These are phyloP conservation scores for Acacia concinna DNA, from an alignment of 331 rosid genomes.

Conservation along the genomic window DNA sequence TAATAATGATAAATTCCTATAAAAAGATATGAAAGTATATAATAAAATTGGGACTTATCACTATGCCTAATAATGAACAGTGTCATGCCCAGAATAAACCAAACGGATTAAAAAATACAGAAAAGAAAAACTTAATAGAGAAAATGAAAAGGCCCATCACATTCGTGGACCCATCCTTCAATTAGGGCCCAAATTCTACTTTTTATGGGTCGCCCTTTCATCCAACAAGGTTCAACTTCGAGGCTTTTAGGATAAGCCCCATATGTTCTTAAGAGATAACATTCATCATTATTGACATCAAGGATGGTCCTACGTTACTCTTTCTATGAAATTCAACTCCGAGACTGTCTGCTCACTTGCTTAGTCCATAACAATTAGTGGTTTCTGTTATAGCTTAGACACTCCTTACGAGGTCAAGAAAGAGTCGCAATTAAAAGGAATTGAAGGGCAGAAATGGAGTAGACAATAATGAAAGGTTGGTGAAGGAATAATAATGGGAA, in stretches of 20 bases:
- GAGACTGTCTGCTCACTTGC: background rate
- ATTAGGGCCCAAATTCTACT: background rate
- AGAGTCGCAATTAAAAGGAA: background rate
- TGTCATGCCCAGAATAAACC: background rate
- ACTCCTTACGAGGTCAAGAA: background rate
- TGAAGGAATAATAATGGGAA: too few relatives aligned
- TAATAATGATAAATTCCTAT: too few relatives aligned
- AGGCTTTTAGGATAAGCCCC: background rate
- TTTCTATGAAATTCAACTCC: background rate
- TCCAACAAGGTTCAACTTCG: background rate
- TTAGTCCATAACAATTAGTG: background rate
- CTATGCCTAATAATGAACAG: too few relatives aligned
- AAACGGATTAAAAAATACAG: too few relatives aligned
- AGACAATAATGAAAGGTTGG: background rate
- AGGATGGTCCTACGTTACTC: background rate
- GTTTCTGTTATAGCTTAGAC: background rate
- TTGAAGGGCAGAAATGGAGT: background rate
- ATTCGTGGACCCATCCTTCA: background rate
- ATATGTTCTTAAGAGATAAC: too few relatives aligned
- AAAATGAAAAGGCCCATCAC: background rate
- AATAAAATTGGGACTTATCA: too few relatives aligned
- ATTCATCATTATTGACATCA: background rate
- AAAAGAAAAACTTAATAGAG: too few relatives aligned
- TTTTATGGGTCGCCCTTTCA: background rate
- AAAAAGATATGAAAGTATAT: too few relatives aligned